A percentile compares a stretch with the other conserved stretches of the same genome.
phyloP scores from a whole-genome alignment of 2,329 filamentous ascomycete genomes.

The Coleophoma crateriformis region DNA sequence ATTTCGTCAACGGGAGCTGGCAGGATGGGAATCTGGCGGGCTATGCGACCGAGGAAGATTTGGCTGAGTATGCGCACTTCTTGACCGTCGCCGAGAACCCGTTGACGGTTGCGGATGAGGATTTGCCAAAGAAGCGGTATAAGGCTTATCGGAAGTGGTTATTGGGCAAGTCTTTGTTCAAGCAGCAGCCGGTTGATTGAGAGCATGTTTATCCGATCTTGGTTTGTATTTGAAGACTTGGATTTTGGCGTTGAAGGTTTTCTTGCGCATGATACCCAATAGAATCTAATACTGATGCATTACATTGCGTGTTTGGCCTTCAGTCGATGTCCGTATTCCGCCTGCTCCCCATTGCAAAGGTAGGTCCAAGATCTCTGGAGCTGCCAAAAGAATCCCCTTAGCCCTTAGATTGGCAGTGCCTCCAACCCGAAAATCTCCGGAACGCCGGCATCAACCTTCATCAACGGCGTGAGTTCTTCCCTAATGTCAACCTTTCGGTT shows the following conservation, averaged over 20 bases:
- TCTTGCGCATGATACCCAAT: neutral
- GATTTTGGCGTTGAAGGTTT: neutral
- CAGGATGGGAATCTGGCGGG: constrained; percentile 37
- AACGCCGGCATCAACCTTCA: neutral
- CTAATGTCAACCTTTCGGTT: neutral
- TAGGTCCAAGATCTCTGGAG: no score
- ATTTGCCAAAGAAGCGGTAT: constrained; percentile 87
- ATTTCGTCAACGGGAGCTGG: constrained; percentile 69
- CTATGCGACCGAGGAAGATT: constrained; percentile 40
- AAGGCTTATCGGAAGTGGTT: constrained; percentile 97
- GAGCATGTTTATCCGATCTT: neutral
- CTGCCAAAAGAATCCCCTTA: no score
- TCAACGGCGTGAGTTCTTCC: neutral
- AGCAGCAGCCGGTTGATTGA: constrained; percentile 65
- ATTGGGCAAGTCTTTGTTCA: constrained; percentile 90
- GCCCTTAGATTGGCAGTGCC: neutral
- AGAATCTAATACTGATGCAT: neutral
- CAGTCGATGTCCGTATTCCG: no score
- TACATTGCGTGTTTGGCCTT: neutral
- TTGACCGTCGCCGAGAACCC: constrained; percentile 75
- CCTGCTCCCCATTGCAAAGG: no score
- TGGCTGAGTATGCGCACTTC: constrained; percentile 71
- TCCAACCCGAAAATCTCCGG: neutral
- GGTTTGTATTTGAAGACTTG: constrained; percentile 37
- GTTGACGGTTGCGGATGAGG: constrained; percentile 81